Percentiles rank a stretch among this genome's conserved stretches.
Conservation (phyloP, 805 yeast genomes). For the Candida hispaniensis region DNA sequence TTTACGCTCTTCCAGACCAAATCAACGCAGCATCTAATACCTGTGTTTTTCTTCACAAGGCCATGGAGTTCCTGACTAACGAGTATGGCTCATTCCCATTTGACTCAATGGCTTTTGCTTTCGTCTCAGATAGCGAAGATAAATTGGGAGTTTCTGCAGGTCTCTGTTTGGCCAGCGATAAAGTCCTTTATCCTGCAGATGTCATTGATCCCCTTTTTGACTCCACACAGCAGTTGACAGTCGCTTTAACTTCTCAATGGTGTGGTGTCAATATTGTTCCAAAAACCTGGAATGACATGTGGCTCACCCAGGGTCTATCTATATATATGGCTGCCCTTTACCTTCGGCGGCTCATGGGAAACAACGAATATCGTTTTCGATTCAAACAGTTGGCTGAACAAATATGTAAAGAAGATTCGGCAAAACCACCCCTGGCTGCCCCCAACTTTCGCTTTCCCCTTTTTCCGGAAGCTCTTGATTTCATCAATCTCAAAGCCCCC, state of each 20-base stretch:
- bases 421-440: constrained; percentile 68
- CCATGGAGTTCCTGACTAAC: constrained; percentile 70
- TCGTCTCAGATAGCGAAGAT: constrained; percentile 48
- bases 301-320: constrained; percentile 85
- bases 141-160: constrained; percentile 58
- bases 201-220: constrained; percentile 68
- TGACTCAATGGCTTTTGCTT: constrained; percentile 65
- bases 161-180: constrained; percentile 48
- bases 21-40: constrained; percentile 53
- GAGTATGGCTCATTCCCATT: constrained; percentile 93
- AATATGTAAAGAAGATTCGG: constrained; percentile 64
- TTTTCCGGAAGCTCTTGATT: constrained; percentile 48
- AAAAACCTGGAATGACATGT: constrained; percentile 60
- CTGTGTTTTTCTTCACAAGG: constrained; percentile 63
- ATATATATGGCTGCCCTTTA: constrained; percentile 72
- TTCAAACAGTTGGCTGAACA: constrained; percentile 54
- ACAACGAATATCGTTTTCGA: constrained; percentile 66
- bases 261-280: constrained; percentile 88
- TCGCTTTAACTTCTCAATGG: constrained; percentile 80
- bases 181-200: constrained; percentile 58
- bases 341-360: constrained; percentile 61
- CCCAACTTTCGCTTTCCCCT: constrained; percentile 61
- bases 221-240: constrained; percentile 56
- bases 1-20: constrained; percentile 55
- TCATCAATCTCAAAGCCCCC: constrained; percentile 73